These are phyloP conservation scores for Ruellia speciosa DNA, from an alignment of 305 asterid genomes.

Conservation along the genomic window DNA sequence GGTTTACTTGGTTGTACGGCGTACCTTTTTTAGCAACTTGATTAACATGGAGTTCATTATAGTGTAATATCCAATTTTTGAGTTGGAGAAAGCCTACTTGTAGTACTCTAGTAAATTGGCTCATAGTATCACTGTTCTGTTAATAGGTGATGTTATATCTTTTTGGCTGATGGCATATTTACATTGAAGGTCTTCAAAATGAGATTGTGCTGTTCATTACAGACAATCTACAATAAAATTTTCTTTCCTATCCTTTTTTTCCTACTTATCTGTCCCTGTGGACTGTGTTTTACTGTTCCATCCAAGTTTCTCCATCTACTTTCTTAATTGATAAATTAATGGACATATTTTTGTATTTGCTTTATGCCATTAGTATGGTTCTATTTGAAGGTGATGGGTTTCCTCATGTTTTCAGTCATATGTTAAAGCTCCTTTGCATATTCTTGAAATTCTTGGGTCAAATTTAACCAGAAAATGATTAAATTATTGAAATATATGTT, in stretches of 20 bases:
- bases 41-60: constrained; percentile 6
- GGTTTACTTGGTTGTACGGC: constrained; percentile 2
- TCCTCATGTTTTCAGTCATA: background rate
- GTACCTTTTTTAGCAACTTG: background rate
- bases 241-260: constrained; percentile 5
- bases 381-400: constrained; percentile 6
- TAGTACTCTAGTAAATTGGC: background rate
- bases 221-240: background rate
- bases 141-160: constrained; percentile 9
- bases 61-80: background rate
- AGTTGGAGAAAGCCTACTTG: constrained; percentile 14
- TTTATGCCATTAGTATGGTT: constrained; percentile 9
- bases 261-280: constrained; percentile 7
- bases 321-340: background rate
- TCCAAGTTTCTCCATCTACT: background rate
- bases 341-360: background rate
- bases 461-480: constrained; percentile 5
- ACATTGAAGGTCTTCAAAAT: constrained; percentile 16
- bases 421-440: background rate
- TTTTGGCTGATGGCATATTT: background rate
- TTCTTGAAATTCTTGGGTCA: no score
- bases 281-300: constrained; percentile 2
- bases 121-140: constrained; percentile 7
- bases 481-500: constrained; percentile 9
- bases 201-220: constrained; percentile 11